Conservation (phyloP, 2,329 filamentous ascomycete species). For the Colletotrichum sp. region DNA sequence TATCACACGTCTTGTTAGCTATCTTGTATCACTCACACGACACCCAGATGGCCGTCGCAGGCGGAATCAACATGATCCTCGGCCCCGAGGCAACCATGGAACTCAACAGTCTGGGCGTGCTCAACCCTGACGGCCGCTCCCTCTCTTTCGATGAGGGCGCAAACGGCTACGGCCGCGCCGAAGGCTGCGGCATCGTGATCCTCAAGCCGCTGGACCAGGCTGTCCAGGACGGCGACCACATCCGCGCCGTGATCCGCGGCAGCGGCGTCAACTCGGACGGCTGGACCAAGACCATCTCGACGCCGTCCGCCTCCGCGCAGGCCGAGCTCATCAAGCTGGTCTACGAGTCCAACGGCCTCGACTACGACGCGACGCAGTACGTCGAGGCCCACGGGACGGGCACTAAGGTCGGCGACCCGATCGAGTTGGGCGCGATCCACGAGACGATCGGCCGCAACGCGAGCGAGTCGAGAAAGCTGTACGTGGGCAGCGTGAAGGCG, state of each 20-base stretch:
- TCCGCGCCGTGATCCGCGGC: constrained; percentile 38
- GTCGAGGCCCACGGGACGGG: constrained; percentile 11
- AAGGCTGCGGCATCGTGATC: constrained; percentile 33
- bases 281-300: constrained; percentile 42
- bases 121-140: constrained; percentile 36
- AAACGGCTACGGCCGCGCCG: constrained; percentile 1
- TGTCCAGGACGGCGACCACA: constrained; percentile 43
- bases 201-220: constrained; percentile 50
- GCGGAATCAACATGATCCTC: not conserved
- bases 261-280: constrained; percentile 43
- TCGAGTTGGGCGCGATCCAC: not conserved
- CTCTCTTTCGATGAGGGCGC: not conserved
- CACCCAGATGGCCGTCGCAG: not conserved
- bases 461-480: not conserved
- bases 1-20: not conserved
- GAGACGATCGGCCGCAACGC: not conserved
- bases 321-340: constrained; percentile 1
- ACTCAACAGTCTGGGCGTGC: constrained; percentile 26
- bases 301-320: constrained; percentile 31
- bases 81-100: constrained; percentile 5
- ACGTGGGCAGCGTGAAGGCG: constrained; percentile 19
- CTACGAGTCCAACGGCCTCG: constrained; percentile 2
- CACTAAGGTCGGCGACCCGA: not conserved
- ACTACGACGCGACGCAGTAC: not conserved
- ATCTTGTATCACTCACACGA: constrained; percentile 16